Evolutionary conservation across 257 asterid species (phyloP).

Genomic region (Lycium ferocissimum): DNA sequence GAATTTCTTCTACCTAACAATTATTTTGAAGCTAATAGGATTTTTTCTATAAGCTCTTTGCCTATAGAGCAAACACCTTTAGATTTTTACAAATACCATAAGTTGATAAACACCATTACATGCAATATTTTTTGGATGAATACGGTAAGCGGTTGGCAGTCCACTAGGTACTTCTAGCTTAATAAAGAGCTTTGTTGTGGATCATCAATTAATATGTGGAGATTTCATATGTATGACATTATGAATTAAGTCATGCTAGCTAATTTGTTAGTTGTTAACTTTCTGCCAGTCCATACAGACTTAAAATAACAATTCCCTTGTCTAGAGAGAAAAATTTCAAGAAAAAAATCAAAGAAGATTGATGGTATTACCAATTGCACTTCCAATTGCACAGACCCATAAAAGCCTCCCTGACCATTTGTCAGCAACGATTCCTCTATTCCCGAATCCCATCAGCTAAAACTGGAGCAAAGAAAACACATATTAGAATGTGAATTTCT

Average conservation of each 20-base stretch:
- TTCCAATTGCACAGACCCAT: constrained; percentile 87
- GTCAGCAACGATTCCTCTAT: constrained; percentile 79
- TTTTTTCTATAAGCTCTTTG: background rate
- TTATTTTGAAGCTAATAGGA: background rate
- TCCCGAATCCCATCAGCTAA: constrained; percentile 76
- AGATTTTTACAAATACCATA: background rate
- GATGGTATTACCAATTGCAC: constrained; percentile 73
- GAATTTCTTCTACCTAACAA: background rate
- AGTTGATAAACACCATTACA: background rate
- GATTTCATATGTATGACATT: constrained; percentile 2
- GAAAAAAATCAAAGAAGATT: background rate
- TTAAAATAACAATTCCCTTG: background rate
- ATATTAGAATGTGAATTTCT: background rate
- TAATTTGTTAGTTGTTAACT: background rate
- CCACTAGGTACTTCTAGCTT: constrained; percentile 14
- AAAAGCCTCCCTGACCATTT: constrained; percentile 87
- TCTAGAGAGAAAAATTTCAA: background rate
- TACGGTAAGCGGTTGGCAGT: background rate
- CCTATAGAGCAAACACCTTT: background rate
- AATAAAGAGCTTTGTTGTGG: background rate
- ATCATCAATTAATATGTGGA: background rate
- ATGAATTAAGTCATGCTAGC: background rate
- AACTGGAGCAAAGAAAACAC: constrained; percentile 18
- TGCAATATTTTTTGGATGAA: background rate
- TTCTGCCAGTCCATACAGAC: background rate